A percentile compares a stretch with the other conserved stretches of the same genome.
Conservation (phyloP, 768 basidiomycete genomes). For the Mycena kentingensis region DNA sequence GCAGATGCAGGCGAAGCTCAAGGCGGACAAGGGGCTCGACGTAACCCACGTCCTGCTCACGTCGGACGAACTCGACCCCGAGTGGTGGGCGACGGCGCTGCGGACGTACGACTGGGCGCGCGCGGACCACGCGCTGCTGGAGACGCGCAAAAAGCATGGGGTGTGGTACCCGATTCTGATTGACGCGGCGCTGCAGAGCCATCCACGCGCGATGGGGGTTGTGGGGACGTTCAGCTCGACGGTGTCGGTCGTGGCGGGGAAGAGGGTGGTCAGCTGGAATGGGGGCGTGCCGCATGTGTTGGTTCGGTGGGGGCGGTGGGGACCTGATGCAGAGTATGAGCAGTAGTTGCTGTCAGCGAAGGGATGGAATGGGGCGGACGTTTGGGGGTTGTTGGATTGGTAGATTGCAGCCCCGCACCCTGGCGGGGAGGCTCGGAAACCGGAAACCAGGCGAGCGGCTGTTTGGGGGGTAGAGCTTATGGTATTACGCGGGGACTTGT, state of each 20-base stretch:
- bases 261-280: slow-evolving; percentile 49
- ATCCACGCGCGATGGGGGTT: slow-evolving; percentile 44
- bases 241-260: slow-evolving; percentile 45
- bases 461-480: too few relatives aligned
- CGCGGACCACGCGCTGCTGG: not conserved
- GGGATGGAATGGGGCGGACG: too few relatives aligned
- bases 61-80: slow-evolving; percentile 37
- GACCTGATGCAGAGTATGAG: too few relatives aligned
- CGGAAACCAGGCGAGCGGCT: too few relatives aligned
- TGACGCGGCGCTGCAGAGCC: slow-evolving; percentile 47
- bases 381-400: too few relatives aligned
- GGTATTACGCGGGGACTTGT: too few relatives aligned
- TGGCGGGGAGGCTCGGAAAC: too few relatives aligned
- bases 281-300: slow-evolving; percentile 34
- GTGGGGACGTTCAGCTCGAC: slow-evolving; percentile 53
- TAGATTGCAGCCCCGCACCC: too few relatives aligned
- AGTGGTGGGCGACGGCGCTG: slow-evolving; percentile 34
- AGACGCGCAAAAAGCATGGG: slow-evolving; percentile 24
- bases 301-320: slow-evolving; percentile 41
- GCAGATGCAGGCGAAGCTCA: slow-evolving; percentile 31
- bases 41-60: slow-evolving; percentile 37
- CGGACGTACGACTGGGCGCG: slow-evolving; percentile 19
- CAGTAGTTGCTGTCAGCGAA: too few relatives aligned
- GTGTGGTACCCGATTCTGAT: slow-evolving; percentile 47
- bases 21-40: slow-evolving; percentile 20